A percentile compares a stretch with the other conserved stretches of the same genome.
phyloP scores from a whole-genome alignment of 2,329 filamentous ascomycete species.

The Aspergillus spinulosporus region DNA sequence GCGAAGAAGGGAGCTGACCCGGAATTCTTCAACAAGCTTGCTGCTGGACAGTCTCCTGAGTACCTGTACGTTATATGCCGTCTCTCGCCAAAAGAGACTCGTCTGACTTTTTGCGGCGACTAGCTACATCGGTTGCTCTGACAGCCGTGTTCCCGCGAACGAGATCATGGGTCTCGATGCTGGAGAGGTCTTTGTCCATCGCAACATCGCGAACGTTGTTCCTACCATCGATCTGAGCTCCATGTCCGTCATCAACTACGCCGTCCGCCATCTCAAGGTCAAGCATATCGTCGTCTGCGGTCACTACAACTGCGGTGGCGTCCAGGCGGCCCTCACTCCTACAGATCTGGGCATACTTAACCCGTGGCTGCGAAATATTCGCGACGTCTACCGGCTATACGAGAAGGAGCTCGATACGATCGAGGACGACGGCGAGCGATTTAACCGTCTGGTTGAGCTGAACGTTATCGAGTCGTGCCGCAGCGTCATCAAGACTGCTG shows the following conservation, averaged over 20 bases:
- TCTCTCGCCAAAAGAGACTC: background rate
- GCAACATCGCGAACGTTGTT: slow-evolving; percentile 38
- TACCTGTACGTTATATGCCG: slow-evolving; percentile 53
- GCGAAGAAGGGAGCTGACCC: slow-evolving; percentile 58
- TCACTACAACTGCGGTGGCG: slow-evolving; percentile 68
- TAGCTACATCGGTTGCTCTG: slow-evolving; percentile 39
- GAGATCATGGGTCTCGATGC: slow-evolving; percentile 35
- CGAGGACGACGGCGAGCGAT: slow-evolving; percentile 19
- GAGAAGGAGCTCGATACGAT: slow-evolving; percentile 63
- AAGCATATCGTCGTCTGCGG: slow-evolving; percentile 71
- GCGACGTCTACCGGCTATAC: slow-evolving; percentile 71
- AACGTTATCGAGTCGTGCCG: slow-evolving; percentile 34
- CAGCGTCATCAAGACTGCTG: slow-evolving; percentile 51
- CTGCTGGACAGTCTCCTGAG: slow-evolving; percentile 66
- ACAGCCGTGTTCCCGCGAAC: slow-evolving; percentile 36
- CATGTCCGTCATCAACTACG: slow-evolving; percentile 37
- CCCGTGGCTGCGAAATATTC: slow-evolving; percentile 68
- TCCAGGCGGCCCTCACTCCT: slow-evolving; percentile 61
- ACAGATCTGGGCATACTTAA: slow-evolving; percentile 70
- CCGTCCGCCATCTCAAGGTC: slow-evolving; percentile 48
- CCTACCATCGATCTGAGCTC: slow-evolving; percentile 32
- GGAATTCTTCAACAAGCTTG: slow-evolving; percentile 64
- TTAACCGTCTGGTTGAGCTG: slow-evolving; percentile 32
- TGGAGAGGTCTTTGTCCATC: slow-evolving; percentile 37
- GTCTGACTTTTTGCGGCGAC: background rate